Evolutionary conservation across 805 yeast genomes (phyloP), one percentile per base, ranked within the genome.

Genomic region (Phaffomyces opuntiae): DNA sequence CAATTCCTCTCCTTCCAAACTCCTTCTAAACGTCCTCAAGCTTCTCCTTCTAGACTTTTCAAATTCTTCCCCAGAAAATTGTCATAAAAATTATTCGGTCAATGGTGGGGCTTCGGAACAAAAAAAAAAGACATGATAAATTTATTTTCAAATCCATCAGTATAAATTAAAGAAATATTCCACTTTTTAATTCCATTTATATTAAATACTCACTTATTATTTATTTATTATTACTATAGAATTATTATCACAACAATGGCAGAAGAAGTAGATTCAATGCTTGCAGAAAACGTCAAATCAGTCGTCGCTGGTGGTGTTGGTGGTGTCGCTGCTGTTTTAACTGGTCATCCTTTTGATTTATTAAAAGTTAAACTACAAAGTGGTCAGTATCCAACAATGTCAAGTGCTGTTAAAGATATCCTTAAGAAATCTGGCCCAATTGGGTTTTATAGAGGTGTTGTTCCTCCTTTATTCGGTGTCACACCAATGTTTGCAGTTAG

Each of bases 401-500:
- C 74, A 2, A 78, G 77, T 37, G 91, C 93, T n/a, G 72, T 88
- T 24, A 75, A 70, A 53, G 74, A 74, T 32, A 89, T 95, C 4
- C 51, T 91, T 34, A 75, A 75, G n/a, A 73, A 74, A 26, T 88
- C 84, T 50, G 96, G 96, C 0, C 77, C 80, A 4, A 53, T 72
- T 25, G 97, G 98, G 1, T 79, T 91, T 53, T 91, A 91, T 66
- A 73, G 95, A 60, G 99, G 99, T 48, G 97, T 93, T 31, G 73
- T 86, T 12, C 96, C 98, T 13, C 99, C 99, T 4, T 68, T 91
- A 43, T 62, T 87, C n/a, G 99, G 99, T 24, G 97, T 91, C 21
- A 93, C 98, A 0, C 99, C 99, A 27, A 93, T 91, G 87, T 93
- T 93, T 71, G 98, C 98, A 2, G 93, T 93, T 24, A 85, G 96